A percentile compares a stretch with the other conserved stretches of the same genome.
These are phyloP conservation scores for Candolleomyces aberdarensis DNA, from an alignment of 768 basidiomycete genomes.

Conservation along the genomic window DNA sequence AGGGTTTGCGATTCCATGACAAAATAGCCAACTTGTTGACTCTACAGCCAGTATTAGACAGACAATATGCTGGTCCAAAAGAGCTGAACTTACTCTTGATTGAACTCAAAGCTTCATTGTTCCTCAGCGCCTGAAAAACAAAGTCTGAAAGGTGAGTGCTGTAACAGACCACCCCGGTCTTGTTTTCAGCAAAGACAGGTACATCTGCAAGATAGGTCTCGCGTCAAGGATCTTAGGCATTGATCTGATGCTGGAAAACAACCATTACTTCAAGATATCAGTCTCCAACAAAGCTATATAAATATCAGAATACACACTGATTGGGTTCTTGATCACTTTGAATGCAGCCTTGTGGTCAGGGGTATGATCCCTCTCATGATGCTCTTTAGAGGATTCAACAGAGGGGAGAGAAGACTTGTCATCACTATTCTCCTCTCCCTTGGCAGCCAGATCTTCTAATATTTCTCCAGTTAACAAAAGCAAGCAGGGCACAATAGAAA, in stretches of 20 bases:
- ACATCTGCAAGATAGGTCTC: too few relatives aligned
- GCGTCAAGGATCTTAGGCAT: too few relatives aligned
- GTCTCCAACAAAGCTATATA: too few relatives aligned
- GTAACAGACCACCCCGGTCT: neutral
- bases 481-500: neutral
- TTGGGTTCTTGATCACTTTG: too few relatives aligned
- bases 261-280: too few relatives aligned
- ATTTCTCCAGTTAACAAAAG: neutral
- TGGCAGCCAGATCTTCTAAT: neutral
- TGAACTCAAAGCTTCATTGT: neutral
- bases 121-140: neutral
- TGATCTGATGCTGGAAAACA: too few relatives aligned
- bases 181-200: neutral
- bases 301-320: too few relatives aligned
- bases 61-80: too few relatives aligned
- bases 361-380: too few relatives aligned
- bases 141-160: neutral
- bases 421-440: neutral
- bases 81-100: conserved; percentile 1
- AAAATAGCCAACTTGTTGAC: neutral
- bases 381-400: too few relatives aligned
- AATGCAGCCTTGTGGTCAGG: too few relatives aligned
- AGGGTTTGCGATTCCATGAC: neutral
- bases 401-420: too few relatives aligned
- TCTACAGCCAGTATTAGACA: neutral